A percentile compares a stretch with the other conserved stretches of the same genome.
Conservation (phyloP, 768 basidiomycete genomes). For the Candolleomyces eurysporus region DNA sequence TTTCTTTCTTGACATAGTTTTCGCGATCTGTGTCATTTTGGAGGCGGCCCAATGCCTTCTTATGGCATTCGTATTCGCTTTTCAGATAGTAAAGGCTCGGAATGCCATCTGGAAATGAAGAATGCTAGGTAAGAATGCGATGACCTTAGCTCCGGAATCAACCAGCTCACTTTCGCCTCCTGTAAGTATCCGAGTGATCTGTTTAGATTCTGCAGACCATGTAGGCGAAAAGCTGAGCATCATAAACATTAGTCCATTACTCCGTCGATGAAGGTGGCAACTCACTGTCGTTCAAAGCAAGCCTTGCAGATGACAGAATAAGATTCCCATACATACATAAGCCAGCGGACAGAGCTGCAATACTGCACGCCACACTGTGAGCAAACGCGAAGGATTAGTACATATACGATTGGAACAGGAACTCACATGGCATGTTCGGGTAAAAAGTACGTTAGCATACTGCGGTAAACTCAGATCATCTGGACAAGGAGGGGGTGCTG, state of each 20-base stretch:
- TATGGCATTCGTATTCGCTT: too few species aligned
- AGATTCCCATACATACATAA: neutral
- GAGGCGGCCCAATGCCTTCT: too few species aligned
- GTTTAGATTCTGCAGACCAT: too few species aligned
- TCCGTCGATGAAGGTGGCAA: neutral
- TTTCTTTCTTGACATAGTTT: too few species aligned
- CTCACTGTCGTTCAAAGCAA: neutral
- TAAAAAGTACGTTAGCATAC: constrained; percentile 35
- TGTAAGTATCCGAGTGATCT: too few species aligned
- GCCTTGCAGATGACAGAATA: neutral
- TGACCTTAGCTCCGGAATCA: too few species aligned
- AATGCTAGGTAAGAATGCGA: too few species aligned
- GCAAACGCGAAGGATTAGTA: neutral
- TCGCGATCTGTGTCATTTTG: too few species aligned
- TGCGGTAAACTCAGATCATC: constrained; percentile 26
- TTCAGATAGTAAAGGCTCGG: too few species aligned
- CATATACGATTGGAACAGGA: neutral
- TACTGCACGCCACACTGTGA: neutral
- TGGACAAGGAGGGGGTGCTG: constrained; percentile 24
- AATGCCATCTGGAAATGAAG: too few species aligned
- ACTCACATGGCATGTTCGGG: constrained; percentile 10
- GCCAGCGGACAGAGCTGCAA: neutral
- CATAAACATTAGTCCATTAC: neutral
- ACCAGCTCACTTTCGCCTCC: too few species aligned
- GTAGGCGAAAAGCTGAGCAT: too few species aligned